These are phyloP conservation scores for maize (Zea mays) DNA, from an alignment of 176 grass and related monocot genomes.

Conservation along the genomic window Zm-B73-REFERENCE-NAM-5.0 NC_050096.1:43964001-43964500, in stretches of 20 bases:
- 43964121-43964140: background rate
- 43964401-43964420: conserved; percentile 40
- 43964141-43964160: background rate
- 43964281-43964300: too few species aligned
- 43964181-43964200: too few species aligned
- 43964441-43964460: conserved; percentile 37
- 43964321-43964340: too few species aligned
- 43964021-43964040: too few species aligned
- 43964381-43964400: background rate
- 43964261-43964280: too few species aligned
- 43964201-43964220: background rate
- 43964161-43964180: too few species aligned
- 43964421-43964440: conserved; percentile 45
- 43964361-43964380: too few species aligned
- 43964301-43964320: too few species aligned
- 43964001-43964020: too few species aligned
- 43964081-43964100: background rate
- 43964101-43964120: background rate
- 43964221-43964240: background rate
- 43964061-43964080: background rate
- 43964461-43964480: background rate
- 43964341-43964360: too few species aligned
- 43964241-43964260: too few species aligned
- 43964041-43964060: too few species aligned
- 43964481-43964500: background rate